Base-by-base conservation (phyloP, 805 yeast genomes). In the Lipomyces sp. region DNA sequence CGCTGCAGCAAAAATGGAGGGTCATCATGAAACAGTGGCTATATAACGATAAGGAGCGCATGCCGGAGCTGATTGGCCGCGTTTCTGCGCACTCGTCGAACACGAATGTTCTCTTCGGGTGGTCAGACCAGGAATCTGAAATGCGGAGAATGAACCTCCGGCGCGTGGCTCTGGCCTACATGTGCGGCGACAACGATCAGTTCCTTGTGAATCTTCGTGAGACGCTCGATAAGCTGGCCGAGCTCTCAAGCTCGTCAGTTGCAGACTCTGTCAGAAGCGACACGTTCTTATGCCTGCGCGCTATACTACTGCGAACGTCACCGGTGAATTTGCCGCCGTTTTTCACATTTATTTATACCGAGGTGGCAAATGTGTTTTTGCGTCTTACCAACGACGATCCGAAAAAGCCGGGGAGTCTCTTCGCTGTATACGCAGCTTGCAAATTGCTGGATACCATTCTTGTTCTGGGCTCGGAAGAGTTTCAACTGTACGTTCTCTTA, bases 381-480 rank as follows among this genome's bases (percentile, higher is more conserved):
- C 63, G 67, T 34, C 31, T 55, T n/a, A 36, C 49, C n/a, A 43
- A 49, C 18, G 63, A 65, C 4, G 59, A 63, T 2, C 67, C 70
- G 3, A 54, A 71, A 14, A 78, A 26, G 24, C 44, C 49, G 5
- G 53, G 52, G 22, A 42, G 47, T 19, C 61, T 74, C 31, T 64
- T 62, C 22, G 63, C 78, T 13, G 59, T 80, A 2, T 69, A 83
- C 31, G 77, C 78, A 49, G 85, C 84, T 0, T 83, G 88, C 61
- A 91, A 90, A 65, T 70, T 93, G 14, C 70, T 93, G 41, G 98
- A 91, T 63, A 75, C 85, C 28, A 65, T 89, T 21, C 65, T 91
- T 19, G 72, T 84, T 1, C 59, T 89, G 49, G 79, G 81, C 33
- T 75, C 76, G 37, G 97, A 90, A 63, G 95, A 88, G 51, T 75